Conservation (phyloP, 2,329 filamentous ascomycete genomes). For the Xylaria polymorpha region DNA sequence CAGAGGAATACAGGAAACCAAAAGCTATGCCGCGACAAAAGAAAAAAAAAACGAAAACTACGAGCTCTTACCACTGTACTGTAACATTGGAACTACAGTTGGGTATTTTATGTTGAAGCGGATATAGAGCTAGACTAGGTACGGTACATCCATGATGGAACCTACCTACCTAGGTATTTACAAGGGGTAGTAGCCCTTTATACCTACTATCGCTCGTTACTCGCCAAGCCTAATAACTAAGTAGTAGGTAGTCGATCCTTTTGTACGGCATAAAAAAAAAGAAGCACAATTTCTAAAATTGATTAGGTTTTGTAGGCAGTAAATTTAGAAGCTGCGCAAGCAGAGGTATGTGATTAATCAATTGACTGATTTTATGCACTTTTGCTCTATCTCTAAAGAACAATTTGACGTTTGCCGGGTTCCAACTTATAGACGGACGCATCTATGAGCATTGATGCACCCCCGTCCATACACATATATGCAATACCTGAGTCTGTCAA, state of each 20-base stretch:
- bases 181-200: no score
- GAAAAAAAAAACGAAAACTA: no score
- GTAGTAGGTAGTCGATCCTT: not conserved
- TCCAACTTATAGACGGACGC: conserved; percentile 5
- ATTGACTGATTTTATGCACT: conserved; percentile 21
- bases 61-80: no score
- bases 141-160: no score
- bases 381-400: conserved; percentile 39
- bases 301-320: not conserved
- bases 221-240: not conserved
- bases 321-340: not conserved
- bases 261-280: not conserved
- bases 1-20: no score
- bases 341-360: not conserved
- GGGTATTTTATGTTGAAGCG: no score
- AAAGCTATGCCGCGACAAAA: no score
- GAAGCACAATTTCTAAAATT: no score
- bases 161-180: no score
- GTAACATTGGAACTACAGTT: no score
- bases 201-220: no score
- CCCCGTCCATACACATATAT: conserved; percentile 18
- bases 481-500: conserved; percentile 11
- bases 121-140: no score
- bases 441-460: not conserved
- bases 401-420: conserved; percentile 26